Conservation (phyloP, 345 rosid genomes). For the Pistacia integerrima region DNA sequence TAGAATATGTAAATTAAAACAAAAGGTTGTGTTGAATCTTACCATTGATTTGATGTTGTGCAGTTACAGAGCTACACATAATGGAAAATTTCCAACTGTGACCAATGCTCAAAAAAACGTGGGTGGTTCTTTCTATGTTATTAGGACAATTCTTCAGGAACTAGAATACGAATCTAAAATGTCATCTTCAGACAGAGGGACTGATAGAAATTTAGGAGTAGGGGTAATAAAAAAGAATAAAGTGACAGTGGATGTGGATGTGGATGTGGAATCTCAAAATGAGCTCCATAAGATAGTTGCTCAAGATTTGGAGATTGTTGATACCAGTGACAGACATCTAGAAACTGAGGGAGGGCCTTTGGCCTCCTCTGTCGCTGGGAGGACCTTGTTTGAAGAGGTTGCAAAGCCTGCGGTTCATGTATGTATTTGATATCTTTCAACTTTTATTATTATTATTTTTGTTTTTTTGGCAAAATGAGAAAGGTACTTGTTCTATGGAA, state of each 20-base stretch:
- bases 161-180: slow-evolving; percentile 32
- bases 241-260: slow-evolving; percentile 4
- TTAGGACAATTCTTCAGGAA: slow-evolving; percentile 43
- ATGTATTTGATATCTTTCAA: neutral
- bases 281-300: slow-evolving; percentile 2
- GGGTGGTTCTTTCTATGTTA: slow-evolving; percentile 45
- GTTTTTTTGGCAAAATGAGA: neutral
- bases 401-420: slow-evolving; percentile 3
- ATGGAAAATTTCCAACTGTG: slow-evolving; percentile 44
- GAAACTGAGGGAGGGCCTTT: slow-evolving; percentile 18
- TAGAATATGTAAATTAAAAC: neutral
- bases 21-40: neutral
- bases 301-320: slow-evolving; percentile 17
- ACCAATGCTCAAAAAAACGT: slow-evolving; percentile 30
- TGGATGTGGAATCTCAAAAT: slow-evolving; percentile 19
- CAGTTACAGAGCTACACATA: slow-evolving; percentile 46
- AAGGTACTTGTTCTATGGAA: neutral
- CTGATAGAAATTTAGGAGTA: slow-evolving; percentile 7
- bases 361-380: neutral
- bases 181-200: slow-evolving; percentile 17
- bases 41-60: slow-evolving; percentile 2
- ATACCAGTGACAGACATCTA: slow-evolving; percentile 17
- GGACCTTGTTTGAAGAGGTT: slow-evolving; percentile 12
- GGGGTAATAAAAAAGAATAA: slow-evolving; percentile 8
- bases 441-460: too few species aligned